phyloP scores from a whole-genome alignment of 148 eudicot genomes.

The Beta vulgaris region DNA sequence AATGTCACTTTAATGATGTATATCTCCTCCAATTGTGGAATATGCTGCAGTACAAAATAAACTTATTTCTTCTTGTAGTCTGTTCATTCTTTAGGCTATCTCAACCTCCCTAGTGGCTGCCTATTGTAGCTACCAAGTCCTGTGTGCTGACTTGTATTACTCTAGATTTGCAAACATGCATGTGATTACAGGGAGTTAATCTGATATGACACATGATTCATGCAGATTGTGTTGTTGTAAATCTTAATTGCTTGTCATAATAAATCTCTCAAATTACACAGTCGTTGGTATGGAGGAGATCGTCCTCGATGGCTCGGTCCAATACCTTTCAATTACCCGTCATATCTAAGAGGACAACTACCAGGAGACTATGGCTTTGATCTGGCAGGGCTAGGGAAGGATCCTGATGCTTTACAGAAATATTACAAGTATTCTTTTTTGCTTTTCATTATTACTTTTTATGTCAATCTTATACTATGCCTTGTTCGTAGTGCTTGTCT shows the following conservation, averaged over 20 bases:
- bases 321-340: conserved; percentile 73
- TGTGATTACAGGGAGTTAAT: too few species aligned
- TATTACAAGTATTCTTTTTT: conserved; percentile 61
- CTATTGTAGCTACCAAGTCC: too few species aligned
- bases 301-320: conserved; percentile 99
- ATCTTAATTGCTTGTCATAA: background rate
- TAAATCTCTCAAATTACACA: conserved; percentile 27
- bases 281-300: conserved; percentile 88
- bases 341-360: conserved; percentile 71
- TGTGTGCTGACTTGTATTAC: too few species aligned
- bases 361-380: conserved; percentile 99
- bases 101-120: too few species aligned
- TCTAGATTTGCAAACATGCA: too few species aligned
- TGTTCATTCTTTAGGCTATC: too few species aligned
- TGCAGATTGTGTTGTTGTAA: background rate
- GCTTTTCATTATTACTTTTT: background rate
- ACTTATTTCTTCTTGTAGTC: too few species aligned
- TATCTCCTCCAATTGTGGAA: too few species aligned
- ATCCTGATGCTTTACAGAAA: conserved; percentile 63
- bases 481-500: background rate
- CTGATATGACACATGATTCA: too few species aligned
- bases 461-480: background rate
- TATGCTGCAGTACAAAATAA: too few species aligned
- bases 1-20: too few species aligned
- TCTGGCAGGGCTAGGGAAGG: conserved; percentile 73